These are phyloP conservation scores for Telfairia occidentalis DNA, from an alignment of 331 rosid species.

Conservation along the genomic window DNA sequence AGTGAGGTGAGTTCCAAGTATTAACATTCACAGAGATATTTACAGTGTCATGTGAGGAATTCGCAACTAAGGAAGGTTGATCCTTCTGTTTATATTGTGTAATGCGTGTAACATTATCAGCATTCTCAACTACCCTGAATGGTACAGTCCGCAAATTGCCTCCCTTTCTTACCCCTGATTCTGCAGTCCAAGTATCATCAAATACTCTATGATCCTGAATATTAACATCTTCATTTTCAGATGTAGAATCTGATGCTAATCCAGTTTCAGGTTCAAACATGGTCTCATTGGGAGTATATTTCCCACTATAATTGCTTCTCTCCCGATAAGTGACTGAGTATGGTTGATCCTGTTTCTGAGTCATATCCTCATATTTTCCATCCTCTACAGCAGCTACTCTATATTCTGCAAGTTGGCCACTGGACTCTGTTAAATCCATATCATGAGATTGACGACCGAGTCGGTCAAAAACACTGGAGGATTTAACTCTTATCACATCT, in stretches of 20 bases:
- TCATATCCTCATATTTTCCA: constrained; percentile 29
- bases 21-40: constrained; percentile 61
- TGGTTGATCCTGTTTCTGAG: constrained; percentile 33
- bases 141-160: constrained; percentile 33
- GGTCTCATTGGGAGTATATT: constrained; percentile 24
- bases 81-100: constrained; percentile 33
- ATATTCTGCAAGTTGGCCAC: constrained; percentile 26
- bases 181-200: constrained; percentile 40
- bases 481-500: constrained; percentile 60
- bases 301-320: constrained; percentile 34
- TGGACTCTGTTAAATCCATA: constrained; percentile 35
- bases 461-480: constrained; percentile 89
- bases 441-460: constrained; percentile 55
- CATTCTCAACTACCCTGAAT: constrained; percentile 41
- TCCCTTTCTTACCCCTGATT: constrained; percentile 41
- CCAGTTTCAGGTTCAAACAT: constrained; percentile 40
- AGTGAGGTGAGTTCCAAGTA: constrained; percentile 64
- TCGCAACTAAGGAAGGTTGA: constrained; percentile 34
- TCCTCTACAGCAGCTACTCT: constrained; percentile 23
- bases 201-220: constrained; percentile 25
- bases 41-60: constrained; percentile 47
- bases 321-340: constrained; percentile 24
- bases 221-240: constrained; percentile 55
- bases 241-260: constrained; percentile 47
- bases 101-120: constrained; percentile 27